Evolutionary conservation across 441 rosid species (phyloP).

Genomic region (Francoa sonchifolia): DNA sequence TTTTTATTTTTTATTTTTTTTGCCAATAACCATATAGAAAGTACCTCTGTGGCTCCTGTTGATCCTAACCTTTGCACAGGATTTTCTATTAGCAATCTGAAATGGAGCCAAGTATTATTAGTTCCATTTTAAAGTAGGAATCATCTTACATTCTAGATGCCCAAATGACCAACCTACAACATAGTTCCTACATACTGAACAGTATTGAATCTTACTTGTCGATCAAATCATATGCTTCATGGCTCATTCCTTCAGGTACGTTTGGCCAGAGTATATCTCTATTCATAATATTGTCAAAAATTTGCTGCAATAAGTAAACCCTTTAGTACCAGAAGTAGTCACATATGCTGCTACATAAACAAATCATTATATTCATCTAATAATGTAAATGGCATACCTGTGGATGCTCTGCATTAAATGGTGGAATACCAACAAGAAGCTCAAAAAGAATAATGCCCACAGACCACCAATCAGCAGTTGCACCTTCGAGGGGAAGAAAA

Average conservation of each 20-base stretch:
- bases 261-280: conserved; percentile 94
- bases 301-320: conserved; percentile 43
- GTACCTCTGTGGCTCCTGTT: conserved; percentile 88
- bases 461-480: conserved; percentile 99
- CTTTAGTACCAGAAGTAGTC: neutral
- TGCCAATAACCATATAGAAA: conserved; percentile 9
- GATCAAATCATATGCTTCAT: conserved; percentile 70
- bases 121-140: neutral
- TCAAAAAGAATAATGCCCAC: conserved; percentile 89
- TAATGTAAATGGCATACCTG: conserved; percentile 36
- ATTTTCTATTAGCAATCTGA: conserved; percentile 74
- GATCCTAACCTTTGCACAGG: conserved; percentile 90
- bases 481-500: conserved; percentile 35
- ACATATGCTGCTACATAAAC: neutral
- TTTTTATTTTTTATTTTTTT: too few species aligned
- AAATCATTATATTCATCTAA: neutral
- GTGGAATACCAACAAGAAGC: conserved; percentile 86
- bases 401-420: conserved; percentile 86
- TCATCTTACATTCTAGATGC: neutral
- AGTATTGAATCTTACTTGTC: conserved; percentile 52
- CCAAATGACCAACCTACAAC: neutral
- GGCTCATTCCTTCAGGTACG: conserved; percentile 69
- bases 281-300: conserved; percentile 91
- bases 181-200: neutral
- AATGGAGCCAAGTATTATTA: conserved; percentile 3